Conservation (phyloP, 768 basidiomycete genomes). For the Macrolepiota albuminosa region DNA sequence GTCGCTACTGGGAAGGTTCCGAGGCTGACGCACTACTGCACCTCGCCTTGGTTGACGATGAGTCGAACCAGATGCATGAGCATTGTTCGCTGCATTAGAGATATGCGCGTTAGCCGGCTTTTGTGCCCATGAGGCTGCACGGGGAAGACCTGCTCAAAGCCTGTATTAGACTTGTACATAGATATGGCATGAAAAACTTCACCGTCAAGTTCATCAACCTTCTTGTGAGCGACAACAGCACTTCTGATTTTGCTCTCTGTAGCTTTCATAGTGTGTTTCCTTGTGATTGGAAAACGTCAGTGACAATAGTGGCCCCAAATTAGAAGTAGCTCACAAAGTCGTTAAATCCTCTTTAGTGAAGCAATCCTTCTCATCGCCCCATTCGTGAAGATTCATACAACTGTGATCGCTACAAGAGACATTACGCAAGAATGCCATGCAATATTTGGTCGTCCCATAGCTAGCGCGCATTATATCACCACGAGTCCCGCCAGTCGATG, state of each 20-base stretch:
- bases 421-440: conserved; percentile 90
- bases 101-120: conserved; percentile 27
- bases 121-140: conserved; percentile 60
- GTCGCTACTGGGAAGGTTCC: conserved; percentile 30
- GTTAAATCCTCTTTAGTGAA: conserved; percentile 96
- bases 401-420: conserved; percentile 79
- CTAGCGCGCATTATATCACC: conserved; percentile 84
- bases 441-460: conserved; percentile 96
- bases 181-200: conserved; percentile 11
- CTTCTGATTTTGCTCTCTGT: conserved; percentile 65
- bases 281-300: conserved; percentile 22
- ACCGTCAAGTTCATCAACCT: conserved; percentile 58
- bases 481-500: conserved; percentile 84
- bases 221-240: conserved; percentile 47
- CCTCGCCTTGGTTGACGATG: conserved; percentile 40
- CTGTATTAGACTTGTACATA: conserved; percentile 10
- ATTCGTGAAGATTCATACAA: conserved; percentile 95
- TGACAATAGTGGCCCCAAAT: conserved; percentile 8
- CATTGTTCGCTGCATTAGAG: conserved; percentile 15
- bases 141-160: conserved; percentile 51
- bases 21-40: conserved; percentile 41
- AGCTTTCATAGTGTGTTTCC: conserved; percentile 92
- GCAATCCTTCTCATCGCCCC: conserved; percentile 98
- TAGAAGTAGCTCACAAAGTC: conserved; percentile 57
- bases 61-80: conserved; percentile 15